Conservation (phyloP, 768 basidiomycete genomes). For the Baorangia bicolor region DNA sequence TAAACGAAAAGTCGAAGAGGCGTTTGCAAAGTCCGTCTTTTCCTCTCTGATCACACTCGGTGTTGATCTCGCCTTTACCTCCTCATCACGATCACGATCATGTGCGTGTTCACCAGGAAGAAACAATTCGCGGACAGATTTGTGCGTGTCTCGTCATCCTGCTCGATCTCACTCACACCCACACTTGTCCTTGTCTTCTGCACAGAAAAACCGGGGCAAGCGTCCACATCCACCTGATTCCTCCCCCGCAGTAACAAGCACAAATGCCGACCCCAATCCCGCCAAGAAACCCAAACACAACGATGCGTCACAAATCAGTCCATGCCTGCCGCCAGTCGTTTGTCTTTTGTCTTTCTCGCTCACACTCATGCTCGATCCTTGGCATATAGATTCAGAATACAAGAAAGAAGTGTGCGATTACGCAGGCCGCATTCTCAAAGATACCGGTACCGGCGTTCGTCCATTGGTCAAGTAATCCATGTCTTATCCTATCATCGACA, state of each 20-base stretch:
- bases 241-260: conserved; percentile 31
- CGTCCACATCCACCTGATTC: conserved; percentile 44
- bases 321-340: not conserved
- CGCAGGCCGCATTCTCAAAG: conserved; percentile 42
- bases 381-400: conserved; percentile 27
- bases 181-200: no score
- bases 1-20: conserved; percentile 52
- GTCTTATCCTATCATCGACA: not conserved
- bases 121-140: conserved; percentile 60
- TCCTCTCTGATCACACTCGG: not conserved
- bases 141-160: conserved; percentile 38
- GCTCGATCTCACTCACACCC: not conserved
- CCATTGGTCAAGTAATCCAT: conserved; percentile 42
- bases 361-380: not conserved
- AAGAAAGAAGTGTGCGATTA: conserved; percentile 40
- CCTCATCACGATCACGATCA: not conserved
- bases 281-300: conserved; percentile 42
- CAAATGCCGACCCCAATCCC: conserved; percentile 33
- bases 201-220: conserved; percentile 61
- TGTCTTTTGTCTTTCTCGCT: not conserved
- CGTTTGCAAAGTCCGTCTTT: conserved; percentile 44
- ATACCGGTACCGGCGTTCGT: conserved; percentile 37
- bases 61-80: not conserved
- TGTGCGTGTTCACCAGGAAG: conserved; percentile 41
- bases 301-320: conserved; percentile 29